These are phyloP conservation scores for Asterella californica DNA, from an alignment of 225 moss, liverwort and hornwort species.

Conservation along the genomic window DNA sequence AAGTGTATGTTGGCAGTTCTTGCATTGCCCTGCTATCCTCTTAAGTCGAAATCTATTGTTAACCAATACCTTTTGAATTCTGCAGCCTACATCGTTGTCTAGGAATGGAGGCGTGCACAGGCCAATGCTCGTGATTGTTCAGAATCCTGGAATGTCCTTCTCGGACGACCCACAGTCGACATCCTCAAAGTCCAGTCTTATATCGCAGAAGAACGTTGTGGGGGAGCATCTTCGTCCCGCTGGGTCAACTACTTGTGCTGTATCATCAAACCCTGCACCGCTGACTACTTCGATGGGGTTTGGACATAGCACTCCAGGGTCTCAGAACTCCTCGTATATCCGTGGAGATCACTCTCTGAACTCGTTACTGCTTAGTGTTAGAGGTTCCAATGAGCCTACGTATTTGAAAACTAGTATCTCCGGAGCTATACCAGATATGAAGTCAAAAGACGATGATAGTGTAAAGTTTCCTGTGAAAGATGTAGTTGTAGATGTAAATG, in stretches of 20 bases:
- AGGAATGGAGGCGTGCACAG: constrained; percentile 42
- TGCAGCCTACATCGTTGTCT: constrained; percentile 71
- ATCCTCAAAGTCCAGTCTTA: constrained; percentile 21
- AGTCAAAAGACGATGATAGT: constrained; percentile 31
- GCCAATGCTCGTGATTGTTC: constrained; percentile 77
- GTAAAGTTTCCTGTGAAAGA: constrained; percentile 45
- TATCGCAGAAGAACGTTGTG: constrained; percentile 20
- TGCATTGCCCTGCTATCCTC: neutral
- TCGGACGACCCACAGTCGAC: constrained; percentile 26
- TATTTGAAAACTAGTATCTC: constrained; percentile 1
- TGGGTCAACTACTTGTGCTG: constrained; percentile 1
- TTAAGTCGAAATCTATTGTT: too few species aligned
- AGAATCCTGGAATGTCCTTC: constrained; percentile 70
- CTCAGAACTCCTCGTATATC: constrained; percentile 5
- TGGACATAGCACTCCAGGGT: constrained; percentile 1
- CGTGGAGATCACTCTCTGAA: constrained; percentile 12
- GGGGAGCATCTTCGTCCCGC: constrained; percentile 9
- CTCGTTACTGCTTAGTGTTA: constrained; percentile 4
- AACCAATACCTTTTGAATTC: neutral
- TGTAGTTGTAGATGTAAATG: constrained; percentile 63
- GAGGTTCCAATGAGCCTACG: neutral
- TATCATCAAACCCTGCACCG: constrained; percentile 2
- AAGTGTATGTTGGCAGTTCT: too few species aligned
- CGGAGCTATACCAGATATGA: constrained; percentile 16
- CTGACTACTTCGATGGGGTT: neutral